Conservation (phyloP, 1,139 yeast genomes). For the Wickerhamiella pararugosa region DNA sequence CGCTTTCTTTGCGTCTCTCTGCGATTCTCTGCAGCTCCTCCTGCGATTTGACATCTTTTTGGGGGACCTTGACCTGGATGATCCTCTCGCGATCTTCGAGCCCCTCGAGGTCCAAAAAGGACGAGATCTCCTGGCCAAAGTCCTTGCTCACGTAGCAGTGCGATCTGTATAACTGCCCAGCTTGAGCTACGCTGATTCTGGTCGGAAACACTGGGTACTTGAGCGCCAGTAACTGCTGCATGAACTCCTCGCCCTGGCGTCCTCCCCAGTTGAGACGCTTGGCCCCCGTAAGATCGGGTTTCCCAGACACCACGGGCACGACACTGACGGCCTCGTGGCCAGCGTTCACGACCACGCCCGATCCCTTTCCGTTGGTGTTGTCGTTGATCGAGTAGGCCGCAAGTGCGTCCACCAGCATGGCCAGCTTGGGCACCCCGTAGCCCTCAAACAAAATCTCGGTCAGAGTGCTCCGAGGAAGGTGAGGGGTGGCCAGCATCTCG, state of each 20-base stretch:
- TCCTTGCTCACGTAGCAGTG: conserved; percentile 64
- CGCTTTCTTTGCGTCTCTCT: conserved; percentile 72
- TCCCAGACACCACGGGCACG: conserved; percentile 61
- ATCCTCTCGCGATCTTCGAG: conserved; percentile 57
- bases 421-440: conserved; percentile 55
- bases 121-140: conserved; percentile 48
- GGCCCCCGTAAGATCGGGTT: conserved; percentile 49
- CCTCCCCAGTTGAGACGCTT: conserved; percentile 94
- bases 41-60: conserved; percentile 40
- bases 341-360: conserved; percentile 64
- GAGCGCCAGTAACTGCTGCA: conserved; percentile 49
- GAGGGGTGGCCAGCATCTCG: conserved; percentile 59
- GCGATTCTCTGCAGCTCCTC: conserved; percentile 70
- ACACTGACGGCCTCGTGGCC: conserved; percentile 76
- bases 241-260: conserved; percentile 46
- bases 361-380: conserved; percentile 24
- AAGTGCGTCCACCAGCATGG: conserved; percentile 69
- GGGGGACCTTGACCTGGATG: conserved; percentile 70
- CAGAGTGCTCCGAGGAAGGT: conserved; percentile 54
- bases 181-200: conserved; percentile 47
- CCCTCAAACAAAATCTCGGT: conserved; percentile 75
- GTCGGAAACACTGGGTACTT: conserved; percentile 90
- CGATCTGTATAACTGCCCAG: conserved; percentile 52
- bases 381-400: conserved; percentile 47
- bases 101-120: conserved; percentile 43